These are phyloP conservation scores for Candida chauliodis DNA, from an alignment of 805 yeast genomes.

Conservation along the genomic window DNA sequence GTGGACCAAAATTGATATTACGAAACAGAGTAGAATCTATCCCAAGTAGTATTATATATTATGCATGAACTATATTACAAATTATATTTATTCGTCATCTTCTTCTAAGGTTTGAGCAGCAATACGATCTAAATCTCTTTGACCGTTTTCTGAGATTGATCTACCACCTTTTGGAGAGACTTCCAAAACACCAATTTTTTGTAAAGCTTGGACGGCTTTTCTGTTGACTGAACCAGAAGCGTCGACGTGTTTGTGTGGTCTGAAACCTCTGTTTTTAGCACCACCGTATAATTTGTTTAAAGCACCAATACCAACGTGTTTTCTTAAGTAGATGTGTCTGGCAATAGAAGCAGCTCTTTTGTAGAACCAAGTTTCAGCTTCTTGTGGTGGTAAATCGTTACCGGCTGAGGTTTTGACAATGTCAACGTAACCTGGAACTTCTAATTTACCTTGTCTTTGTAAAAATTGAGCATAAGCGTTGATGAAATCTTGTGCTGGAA, in stretches of 20 bases:
- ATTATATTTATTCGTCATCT: slow-evolving; percentile 58
- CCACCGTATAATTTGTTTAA: slow-evolving; percentile 99
- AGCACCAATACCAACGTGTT: slow-evolving; percentile 98
- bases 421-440: slow-evolving; percentile 99
- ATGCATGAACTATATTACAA: slow-evolving; percentile 8
- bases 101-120: slow-evolving; percentile 98
- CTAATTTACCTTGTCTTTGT: slow-evolving; percentile 99
- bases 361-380: slow-evolving; percentile 99
- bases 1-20: too few species aligned
- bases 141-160: slow-evolving; percentile 98
- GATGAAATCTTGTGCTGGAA: slow-evolving; percentile 99
- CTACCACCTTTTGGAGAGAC: slow-evolving; percentile 98
- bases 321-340: slow-evolving; percentile 99
- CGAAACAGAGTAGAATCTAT: background rate
- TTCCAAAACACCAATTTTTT: slow-evolving; percentile 97
- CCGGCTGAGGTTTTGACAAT: slow-evolving; percentile 98
- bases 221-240: slow-evolving; percentile 99
- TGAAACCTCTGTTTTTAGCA: slow-evolving; percentile 97
- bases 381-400: slow-evolving; percentile 99
- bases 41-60: background rate
- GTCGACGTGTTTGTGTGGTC: slow-evolving; percentile 97
- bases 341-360: slow-evolving; percentile 99
- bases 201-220: slow-evolving; percentile 95
- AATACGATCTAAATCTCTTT: slow-evolving; percentile 99
- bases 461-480: slow-evolving; percentile 99